These are phyloP conservation scores for Penicillium simplicissimum DNA, from an alignment of 495 filamentous ascomycete species.

Conservation along the genomic window DNA sequence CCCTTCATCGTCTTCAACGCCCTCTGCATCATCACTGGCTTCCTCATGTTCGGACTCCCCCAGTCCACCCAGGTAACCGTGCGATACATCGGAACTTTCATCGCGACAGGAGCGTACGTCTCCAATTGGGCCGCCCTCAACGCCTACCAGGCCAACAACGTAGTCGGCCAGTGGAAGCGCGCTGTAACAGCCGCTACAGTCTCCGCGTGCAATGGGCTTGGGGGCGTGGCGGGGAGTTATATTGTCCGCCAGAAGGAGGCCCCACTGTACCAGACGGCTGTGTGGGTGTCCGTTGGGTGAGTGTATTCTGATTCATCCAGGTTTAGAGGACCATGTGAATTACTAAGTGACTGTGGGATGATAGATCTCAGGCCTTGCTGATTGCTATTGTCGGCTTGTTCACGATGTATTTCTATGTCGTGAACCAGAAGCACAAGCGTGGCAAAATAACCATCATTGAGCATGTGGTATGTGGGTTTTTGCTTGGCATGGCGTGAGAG, in stretches of 20 bases:
- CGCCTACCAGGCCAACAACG: slow-evolving; percentile 71
- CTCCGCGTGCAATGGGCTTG: slow-evolving; percentile 71
- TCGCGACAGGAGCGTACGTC: slow-evolving; percentile 77
- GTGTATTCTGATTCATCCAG: slow-evolving; percentile 8
- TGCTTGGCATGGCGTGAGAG: slow-evolving; percentile 2
- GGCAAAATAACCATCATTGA: slow-evolving; percentile 55
- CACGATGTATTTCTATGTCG: slow-evolving; percentile 60
- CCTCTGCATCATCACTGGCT: slow-evolving; percentile 67
- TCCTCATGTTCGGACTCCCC: slow-evolving; percentile 70
- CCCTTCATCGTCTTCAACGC: slow-evolving; percentile 75
- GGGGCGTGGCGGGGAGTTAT: slow-evolving; percentile 74
- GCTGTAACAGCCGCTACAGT: slow-evolving; percentile 68
- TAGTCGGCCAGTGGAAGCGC: slow-evolving; percentile 75
- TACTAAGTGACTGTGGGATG: slow-evolving; percentile 25
- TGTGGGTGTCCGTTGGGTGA: slow-evolving; percentile 71
- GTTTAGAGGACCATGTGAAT: not conserved
- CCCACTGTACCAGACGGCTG: slow-evolving; percentile 66
- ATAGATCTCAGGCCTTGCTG: slow-evolving; percentile 64
- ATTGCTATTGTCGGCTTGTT: slow-evolving; percentile 61
- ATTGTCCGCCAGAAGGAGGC: slow-evolving; percentile 70
- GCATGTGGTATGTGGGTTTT: slow-evolving; percentile 41
- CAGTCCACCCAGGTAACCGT: slow-evolving; percentile 60
- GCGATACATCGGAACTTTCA: slow-evolving; percentile 71
- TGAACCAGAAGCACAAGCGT: slow-evolving; percentile 53
- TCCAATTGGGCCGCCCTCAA: slow-evolving; percentile 79